Conservation (phyloP, 1,139 yeast genomes). For the Yamadazyma trypodendri region DNA sequence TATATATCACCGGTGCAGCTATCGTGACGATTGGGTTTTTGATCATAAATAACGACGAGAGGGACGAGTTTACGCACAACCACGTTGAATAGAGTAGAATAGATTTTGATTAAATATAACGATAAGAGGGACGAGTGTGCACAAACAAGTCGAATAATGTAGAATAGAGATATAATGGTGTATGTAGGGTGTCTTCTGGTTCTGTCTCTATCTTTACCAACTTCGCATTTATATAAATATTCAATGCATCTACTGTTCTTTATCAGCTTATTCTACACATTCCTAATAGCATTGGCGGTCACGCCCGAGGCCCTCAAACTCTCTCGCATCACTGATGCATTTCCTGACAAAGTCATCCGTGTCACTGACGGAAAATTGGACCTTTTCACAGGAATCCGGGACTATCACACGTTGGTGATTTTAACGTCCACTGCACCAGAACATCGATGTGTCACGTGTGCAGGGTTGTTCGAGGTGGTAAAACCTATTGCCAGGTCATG, state of each 20-base stretch:
- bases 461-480: conserved; percentile 8
- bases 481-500: conserved; percentile 36
- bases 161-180: too few relatives aligned
- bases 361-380: conserved; percentile 31
- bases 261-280: not conserved
- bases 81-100: too few relatives aligned
- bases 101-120: too few relatives aligned
- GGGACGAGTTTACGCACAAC: conserved; percentile 45
- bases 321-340: conserved; percentile 15
- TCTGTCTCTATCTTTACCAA: too few relatives aligned
- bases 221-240: not conserved
- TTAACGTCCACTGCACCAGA: conserved; percentile 34
- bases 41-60: conserved; percentile 76
- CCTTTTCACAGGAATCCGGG: conserved; percentile 33
- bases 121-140: too few relatives aligned
- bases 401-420: conserved; percentile 35
- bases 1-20: conserved; percentile 76
- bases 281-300: conserved; percentile 1
- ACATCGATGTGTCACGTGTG: conserved; percentile 36
- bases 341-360: conserved; percentile 26
- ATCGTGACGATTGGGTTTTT: conserved; percentile 81
- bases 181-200: too few relatives aligned
- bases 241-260: not conserved
- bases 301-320: conserved; percentile 14
- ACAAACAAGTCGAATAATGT: too few relatives aligned